Evolutionary conservation across 805 yeast species (phyloP), one percentile per base, ranked within the genome.

Genomic region (Zygosaccharomyces siamensis): DNA sequence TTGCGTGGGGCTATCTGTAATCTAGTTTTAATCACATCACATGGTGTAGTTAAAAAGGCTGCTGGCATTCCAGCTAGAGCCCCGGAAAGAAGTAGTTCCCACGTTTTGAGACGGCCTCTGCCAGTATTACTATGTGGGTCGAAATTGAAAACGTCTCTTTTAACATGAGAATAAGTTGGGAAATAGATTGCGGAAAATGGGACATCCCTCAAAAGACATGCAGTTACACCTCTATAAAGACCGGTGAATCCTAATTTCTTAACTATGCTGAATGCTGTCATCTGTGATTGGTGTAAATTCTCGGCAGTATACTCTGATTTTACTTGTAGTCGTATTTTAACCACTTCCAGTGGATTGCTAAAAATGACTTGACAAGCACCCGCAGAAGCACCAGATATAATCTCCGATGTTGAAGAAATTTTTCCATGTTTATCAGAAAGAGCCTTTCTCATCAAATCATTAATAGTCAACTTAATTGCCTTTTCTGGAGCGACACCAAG

Each of bases 401-500:
- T 74, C 69, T 92, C 98, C 75, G 84, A 77, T 26, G 70, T 65
- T 56, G 78, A 55, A 2, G 79, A 72, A 28, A 73, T 64, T 47
- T 81, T 83, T 11, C 75, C 71, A 21, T 71, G 56, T 48, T 63
- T 66, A 52, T 73, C 73, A n/a, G 87, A 76, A 53, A 92, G 82
- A 47, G 80, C 74, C 26, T 83, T 82, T 60, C 98, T 79, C 49
- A 89, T 83, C 48, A 86, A 72, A 66, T 92, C 99, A 69, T 92
- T 92, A 35, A 92, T 95, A 0, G 98, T 90, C 56, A 92, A 79
- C 71, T 92, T 92, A 62, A 92, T 92, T 39, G 98, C 98, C 73
- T 92, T 92, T 68, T 92, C 99, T 2, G 99, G 99, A 0, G 98
- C 98, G 45, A 92, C 98, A 57, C 99, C 99, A 43, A 93, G 81